phyloP scores from a whole-genome alignment of 2,329 filamentous ascomycete species.

The Bipolaris sorokiniana region DNA sequence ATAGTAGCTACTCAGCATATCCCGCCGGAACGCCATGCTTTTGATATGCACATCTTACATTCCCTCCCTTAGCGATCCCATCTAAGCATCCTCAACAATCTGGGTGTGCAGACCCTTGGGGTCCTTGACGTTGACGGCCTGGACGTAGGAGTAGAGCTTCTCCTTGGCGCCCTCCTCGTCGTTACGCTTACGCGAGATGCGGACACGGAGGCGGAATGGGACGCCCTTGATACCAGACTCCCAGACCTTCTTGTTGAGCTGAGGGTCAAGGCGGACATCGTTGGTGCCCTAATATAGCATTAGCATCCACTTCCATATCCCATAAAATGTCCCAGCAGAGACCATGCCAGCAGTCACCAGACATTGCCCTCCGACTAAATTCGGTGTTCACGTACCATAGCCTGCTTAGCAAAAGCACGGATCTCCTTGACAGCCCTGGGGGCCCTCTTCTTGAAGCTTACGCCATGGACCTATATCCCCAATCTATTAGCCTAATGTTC shows the following conservation, averaged over 20 bases:
- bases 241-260: slow-evolving; percentile 99
- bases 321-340: not conserved
- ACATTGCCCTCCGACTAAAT: not conserved
- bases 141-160: slow-evolving; percentile 99
- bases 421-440: slow-evolving; percentile 99
- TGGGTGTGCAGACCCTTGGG: slow-evolving; percentile 95
- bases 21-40: slow-evolving; percentile 47
- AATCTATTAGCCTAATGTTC: slow-evolving; percentile 54
- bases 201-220: slow-evolving; percentile 93
- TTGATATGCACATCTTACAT: slow-evolving; percentile 39
- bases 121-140: slow-evolving; percentile 99
- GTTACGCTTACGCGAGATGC: slow-evolving; percentile 99
- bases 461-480: slow-evolving; percentile 82
- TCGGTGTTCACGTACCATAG: slow-evolving; percentile 77
- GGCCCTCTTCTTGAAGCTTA: slow-evolving; percentile 99
- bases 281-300: slow-evolving; percentile 74
- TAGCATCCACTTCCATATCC: slow-evolving; percentile 15
- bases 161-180: slow-evolving; percentile 99
- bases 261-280: slow-evolving; percentile 97
- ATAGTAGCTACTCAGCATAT: slow-evolving; percentile 41
- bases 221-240: slow-evolving; percentile 99
- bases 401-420: slow-evolving; percentile 86
- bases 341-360: not conserved
- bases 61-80: slow-evolving; percentile 15
- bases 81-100: slow-evolving; percentile 74